These are phyloP conservation scores for Penicillium sp. DNA, from an alignment of 2,329 filamentous ascomycete genomes.

Conservation along the genomic window DNA sequence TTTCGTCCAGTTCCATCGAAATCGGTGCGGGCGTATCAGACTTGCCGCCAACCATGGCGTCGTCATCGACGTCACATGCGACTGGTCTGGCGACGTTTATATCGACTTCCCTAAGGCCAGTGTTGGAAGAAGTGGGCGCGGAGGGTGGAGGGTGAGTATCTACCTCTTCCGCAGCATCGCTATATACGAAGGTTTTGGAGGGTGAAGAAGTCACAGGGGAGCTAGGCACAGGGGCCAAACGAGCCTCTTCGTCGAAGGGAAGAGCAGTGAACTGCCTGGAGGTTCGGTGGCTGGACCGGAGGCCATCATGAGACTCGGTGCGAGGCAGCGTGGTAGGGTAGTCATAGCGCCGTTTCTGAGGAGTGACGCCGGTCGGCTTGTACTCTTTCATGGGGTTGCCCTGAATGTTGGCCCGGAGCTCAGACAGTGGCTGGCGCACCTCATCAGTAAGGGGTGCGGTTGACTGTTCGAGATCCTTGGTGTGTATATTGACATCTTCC, in stretches of 20 bases:
- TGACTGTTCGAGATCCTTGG: slow-evolving; percentile 56
- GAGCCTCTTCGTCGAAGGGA: slow-evolving; percentile 33
- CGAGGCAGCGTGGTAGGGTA: slow-evolving; percentile 76
- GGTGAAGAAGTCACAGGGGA: slow-evolving; percentile 42
- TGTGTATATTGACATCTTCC: slow-evolving; percentile 62
- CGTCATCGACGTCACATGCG: slow-evolving; percentile 21
- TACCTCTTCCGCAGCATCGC: slow-evolving; percentile 46
- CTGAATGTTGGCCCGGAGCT: slow-evolving; percentile 68
- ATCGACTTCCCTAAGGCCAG: slow-evolving; percentile 53
- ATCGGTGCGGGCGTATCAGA: slow-evolving; percentile 9
- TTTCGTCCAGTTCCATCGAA: slow-evolving; percentile 13
- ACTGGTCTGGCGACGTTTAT: slow-evolving; percentile 44
- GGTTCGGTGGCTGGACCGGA: slow-evolving; percentile 53
- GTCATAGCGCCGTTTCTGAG: slow-evolving; percentile 74
- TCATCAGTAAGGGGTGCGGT: slow-evolving; percentile 59
- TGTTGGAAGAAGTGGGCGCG: slow-evolving; percentile 36
- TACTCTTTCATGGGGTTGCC: slow-evolving; percentile 72
- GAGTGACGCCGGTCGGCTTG: slow-evolving; percentile 78
- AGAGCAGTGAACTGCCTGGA: slow-evolving; percentile 35
- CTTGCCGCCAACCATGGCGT: slow-evolving; percentile 10
- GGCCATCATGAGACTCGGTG: slow-evolving; percentile 62
- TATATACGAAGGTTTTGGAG: slow-evolving; percentile 54
- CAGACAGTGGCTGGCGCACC: slow-evolving; percentile 66
- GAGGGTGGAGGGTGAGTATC: slow-evolving; percentile 30
- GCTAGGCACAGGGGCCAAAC: slow-evolving; percentile 18